Base-by-base conservation (phyloP, 2,329 filamentous ascomycete species). In the Achaetomium macrosporum region DNA sequence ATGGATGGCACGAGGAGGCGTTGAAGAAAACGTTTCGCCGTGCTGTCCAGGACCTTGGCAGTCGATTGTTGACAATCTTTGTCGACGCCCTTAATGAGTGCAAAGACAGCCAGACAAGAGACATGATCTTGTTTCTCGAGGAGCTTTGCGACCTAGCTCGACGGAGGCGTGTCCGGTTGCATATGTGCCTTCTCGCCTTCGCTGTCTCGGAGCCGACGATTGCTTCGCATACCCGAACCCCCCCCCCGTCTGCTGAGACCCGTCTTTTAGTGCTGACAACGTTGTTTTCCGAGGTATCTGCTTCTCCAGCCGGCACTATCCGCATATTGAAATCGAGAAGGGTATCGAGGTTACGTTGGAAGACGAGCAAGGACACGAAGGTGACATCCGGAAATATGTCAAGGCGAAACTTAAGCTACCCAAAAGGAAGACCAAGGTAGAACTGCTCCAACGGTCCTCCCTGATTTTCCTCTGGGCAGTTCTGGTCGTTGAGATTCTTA, bases 1-100 rank as follows among this genome's bases (percentile, higher is more conserved):
- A 40, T 16, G 54, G 47, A 11, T 54, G 50, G 44, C 42, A 47
- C 30, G 15, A 56, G 37, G 45, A 45, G 19, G 43, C 54, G 2
- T 19, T 59, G 43, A 51, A 59, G 37, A 43, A 51, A 8, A 56
- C 55, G 3, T 56, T 66, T 12, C 47, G 17, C 10, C 25, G 58
- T 20, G 57, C 57, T 3, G 39, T 66, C 0, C 19, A 29, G 3
- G 43, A 15, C 3, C 54, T 64, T n/a, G 42, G 43, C 2, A 39
- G 19, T 12, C n/a, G 35, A 3, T 51, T 35, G 2, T 42, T 63
- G n/a, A 51, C 54, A 0, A 64, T 62, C 0, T 70, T 67, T 25
- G 59, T 71, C 1, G 74, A 78, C 47, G 76, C 75, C 0, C 64
- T 78, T 1, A 76, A 79, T 36, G 76, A 79, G 56, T 77, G 74